phyloP scores from a whole-genome alignment of 2,329 filamentous ascomycete genomes.

The Penicillium sp. region DNA sequence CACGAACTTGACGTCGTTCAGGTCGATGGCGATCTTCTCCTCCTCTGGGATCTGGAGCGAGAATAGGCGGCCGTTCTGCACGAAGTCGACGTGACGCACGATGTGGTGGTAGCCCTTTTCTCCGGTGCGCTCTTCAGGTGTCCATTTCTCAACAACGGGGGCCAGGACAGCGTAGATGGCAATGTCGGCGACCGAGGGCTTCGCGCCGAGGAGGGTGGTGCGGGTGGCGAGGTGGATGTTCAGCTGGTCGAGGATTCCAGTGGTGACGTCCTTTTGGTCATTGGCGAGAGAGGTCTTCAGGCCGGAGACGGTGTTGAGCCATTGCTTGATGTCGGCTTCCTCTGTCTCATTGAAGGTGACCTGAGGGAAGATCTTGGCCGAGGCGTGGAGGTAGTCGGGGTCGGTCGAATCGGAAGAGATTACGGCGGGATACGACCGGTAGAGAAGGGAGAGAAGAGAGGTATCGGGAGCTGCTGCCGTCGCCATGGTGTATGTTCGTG shows the following conservation, averaged over 20 bases:
- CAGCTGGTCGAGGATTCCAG: conserved; percentile 71
- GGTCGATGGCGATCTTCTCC: conserved; percentile 77
- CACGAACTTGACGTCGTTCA: conserved; percentile 77
- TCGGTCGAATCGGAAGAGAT: conserved; percentile 44
- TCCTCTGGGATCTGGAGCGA: conserved; percentile 66
- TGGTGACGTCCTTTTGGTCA: conserved; percentile 56
- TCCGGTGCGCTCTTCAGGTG: conserved; percentile 81
- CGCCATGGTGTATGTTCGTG: conserved; percentile 31
- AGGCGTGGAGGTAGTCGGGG: conserved; percentile 47
- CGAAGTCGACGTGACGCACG: conserved; percentile 87
- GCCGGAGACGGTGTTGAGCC: conserved; percentile 74
- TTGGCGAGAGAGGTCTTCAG: conserved; percentile 55
- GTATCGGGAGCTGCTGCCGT: conserved; percentile 41
- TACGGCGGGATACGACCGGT: conserved; percentile 45
- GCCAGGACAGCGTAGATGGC: conserved; percentile 78
- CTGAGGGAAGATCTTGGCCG: conserved; percentile 65
- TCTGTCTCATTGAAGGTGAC: conserved; percentile 74
- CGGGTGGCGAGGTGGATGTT: conserved; percentile 85
- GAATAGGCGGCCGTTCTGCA: conserved; percentile 79
- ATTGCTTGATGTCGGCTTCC: conserved; percentile 84
- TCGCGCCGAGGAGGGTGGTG: conserved; percentile 83
- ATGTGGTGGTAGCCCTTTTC: conserved; percentile 87
- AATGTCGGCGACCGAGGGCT: conserved; percentile 84
- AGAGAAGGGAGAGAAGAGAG: conserved; percentile 47
- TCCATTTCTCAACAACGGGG: conserved; percentile 75